phyloP scores from a whole-genome alignment of 2,329 filamentous ascomycete genomes.

The Aspergillus cejpii region DNA sequence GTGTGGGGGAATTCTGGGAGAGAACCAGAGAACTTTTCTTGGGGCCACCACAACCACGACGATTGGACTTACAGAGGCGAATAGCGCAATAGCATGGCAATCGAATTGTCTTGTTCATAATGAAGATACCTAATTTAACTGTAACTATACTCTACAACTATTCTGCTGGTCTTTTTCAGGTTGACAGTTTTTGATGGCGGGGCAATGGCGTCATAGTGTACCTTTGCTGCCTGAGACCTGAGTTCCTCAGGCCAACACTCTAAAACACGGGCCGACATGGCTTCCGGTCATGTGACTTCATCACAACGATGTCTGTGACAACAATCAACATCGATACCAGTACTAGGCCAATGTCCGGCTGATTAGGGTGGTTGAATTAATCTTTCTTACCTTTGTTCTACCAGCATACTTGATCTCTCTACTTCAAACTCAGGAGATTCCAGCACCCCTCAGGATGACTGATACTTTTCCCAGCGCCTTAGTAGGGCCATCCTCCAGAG shows the following conservation, averaged over 20 bases:
- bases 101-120: not conserved
- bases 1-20: constrained; percentile 1
- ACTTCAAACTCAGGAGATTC: not conserved
- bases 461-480: constrained; percentile 32
- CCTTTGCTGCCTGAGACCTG: not conserved
- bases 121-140: not conserved
- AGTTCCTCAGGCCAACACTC: not conserved
- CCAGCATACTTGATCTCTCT: not conserved
- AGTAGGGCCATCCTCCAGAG: constrained; percentile 52
- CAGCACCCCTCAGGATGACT: constrained; percentile 26
- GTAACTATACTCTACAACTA: too few relatives aligned
- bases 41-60: not conserved
- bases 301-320: not conserved
- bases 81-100: constrained; percentile 5
- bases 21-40: not conserved
- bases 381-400: not conserved
- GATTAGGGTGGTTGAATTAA: not conserved
- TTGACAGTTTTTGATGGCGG: not conserved
- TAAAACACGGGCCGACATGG: not conserved
- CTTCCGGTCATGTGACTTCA: not conserved
- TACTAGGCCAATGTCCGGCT: not conserved
- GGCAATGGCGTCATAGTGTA: constrained; percentile 1
- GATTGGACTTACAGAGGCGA: constrained; percentile 4
- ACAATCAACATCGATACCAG: not conserved
- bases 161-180: not conserved